These are phyloP conservation scores for Tylopilus rubrobrunneus DNA, from an alignment of 768 basidiomycete genomes.

Conservation along the genomic window DNA sequence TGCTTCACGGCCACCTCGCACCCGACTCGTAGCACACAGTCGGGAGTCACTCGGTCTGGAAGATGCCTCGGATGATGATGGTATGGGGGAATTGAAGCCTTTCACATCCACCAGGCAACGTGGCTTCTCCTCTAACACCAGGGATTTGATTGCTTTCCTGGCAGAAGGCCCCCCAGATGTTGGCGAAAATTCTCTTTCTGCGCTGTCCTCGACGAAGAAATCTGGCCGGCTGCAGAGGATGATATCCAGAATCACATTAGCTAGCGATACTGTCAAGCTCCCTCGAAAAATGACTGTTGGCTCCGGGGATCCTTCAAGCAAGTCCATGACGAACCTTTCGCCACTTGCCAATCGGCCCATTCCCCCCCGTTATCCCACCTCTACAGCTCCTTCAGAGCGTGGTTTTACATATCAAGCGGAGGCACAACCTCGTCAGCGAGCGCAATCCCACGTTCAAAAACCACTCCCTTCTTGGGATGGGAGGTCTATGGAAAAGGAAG, in stretches of 20 bases:
- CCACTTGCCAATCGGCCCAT: slow-evolving; percentile 56
- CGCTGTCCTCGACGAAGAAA: slow-evolving; percentile 37
- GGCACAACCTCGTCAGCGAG: slow-evolving; percentile 22
- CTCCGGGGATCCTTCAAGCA: slow-evolving; percentile 21
- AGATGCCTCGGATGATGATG: slow-evolving; percentile 67
- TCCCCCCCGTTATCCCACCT: slow-evolving; percentile 51
- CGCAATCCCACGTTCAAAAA: slow-evolving; percentile 25
- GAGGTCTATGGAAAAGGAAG: slow-evolving; percentile 13
- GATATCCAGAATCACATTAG: slow-evolving; percentile 72
- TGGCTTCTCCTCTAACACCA: slow-evolving; percentile 42
- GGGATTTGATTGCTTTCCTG: slow-evolving; percentile 54
- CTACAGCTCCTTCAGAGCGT: slow-evolving; percentile 39
- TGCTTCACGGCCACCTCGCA: slow-evolving; percentile 25
- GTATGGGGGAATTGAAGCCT: slow-evolving; percentile 25
- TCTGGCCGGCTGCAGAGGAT: slow-evolving; percentile 71
- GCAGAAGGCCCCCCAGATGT: slow-evolving; percentile 53
- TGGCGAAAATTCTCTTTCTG: slow-evolving; percentile 41
- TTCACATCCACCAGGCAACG: slow-evolving; percentile 40
- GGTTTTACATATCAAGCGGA: slow-evolving; percentile 17
- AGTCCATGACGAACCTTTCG: slow-evolving; percentile 40
- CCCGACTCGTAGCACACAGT: slow-evolving; percentile 49
- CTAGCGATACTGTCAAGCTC: slow-evolving; percentile 28
- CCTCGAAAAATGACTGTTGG: slow-evolving; percentile 33
- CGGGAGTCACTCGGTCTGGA: slow-evolving; percentile 73
- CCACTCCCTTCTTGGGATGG: slow-evolving; percentile 15